Evolutionary conservation across 306 rosid species (phyloP).

Genomic region (Crotalaria pallida): DNA sequence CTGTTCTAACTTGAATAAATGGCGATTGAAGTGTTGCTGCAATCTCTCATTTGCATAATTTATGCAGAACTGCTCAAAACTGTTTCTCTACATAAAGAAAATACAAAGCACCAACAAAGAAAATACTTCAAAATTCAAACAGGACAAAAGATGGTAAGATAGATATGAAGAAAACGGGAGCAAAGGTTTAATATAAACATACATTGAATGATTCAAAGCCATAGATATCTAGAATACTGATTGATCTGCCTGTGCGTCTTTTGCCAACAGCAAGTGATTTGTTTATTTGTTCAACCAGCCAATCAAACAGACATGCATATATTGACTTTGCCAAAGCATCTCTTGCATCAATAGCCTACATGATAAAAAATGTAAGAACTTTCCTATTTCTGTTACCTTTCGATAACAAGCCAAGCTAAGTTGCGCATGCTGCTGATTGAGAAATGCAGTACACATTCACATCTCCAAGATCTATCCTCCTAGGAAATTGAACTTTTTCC

Average conservation of each 20-base stretch:
- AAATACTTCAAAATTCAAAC: conserved; percentile 19
- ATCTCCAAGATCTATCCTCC: background rate
- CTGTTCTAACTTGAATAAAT: conserved; percentile 94
- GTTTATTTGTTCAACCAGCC: conserved; percentile 97
- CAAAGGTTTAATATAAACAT: conserved; percentile 29
- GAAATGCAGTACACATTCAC: conserved; percentile 2
- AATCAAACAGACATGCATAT: conserved; percentile 86
- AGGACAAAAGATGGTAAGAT: background rate
- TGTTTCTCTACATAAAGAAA: conserved; percentile 64
- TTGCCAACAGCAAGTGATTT: conserved; percentile 97
- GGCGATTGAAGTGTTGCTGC: conserved; percentile 98
- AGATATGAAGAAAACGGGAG: background rate
- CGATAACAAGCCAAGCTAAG: background rate
- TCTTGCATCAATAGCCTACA: conserved; percentile 85
- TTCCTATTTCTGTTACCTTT: background rate
- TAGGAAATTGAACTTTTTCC: background rate
- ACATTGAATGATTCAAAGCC: conserved; percentile 99
- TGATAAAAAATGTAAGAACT: background rate
- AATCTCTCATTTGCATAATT: conserved; percentile 97
- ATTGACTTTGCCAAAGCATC: conserved; percentile 99
- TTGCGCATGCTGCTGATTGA: background rate
- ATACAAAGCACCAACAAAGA: conserved; percentile 1
- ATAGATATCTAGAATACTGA: conserved; percentile 95
- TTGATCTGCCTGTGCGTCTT: conserved; percentile 95
- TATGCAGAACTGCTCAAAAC: conserved; percentile 98